Conservation (phyloP, 345 rosid species). For the Mangifera indica region DNA sequence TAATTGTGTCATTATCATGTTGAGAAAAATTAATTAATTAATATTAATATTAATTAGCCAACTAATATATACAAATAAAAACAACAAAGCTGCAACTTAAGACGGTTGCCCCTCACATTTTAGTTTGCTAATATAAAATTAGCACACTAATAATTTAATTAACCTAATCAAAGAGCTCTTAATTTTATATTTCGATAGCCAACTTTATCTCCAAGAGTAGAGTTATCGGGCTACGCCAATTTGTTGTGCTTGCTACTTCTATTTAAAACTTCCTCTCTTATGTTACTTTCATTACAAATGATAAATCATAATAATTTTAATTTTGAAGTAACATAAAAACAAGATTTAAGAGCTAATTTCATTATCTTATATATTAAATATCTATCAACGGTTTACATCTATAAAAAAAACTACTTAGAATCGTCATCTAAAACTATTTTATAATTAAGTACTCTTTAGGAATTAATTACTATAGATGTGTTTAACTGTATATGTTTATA, state of each 20-base stretch:
- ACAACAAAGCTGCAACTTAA: constrained; percentile 18
- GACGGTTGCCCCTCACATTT: neutral
- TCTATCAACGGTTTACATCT: no score
- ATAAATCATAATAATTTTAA: neutral
- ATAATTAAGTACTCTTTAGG: no score
- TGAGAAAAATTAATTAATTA: constrained; percentile 3
- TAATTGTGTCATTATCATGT: constrained; percentile 5
- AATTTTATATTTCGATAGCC: constrained; percentile 1
- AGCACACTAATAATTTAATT: neutral
- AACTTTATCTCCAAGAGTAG: neutral
- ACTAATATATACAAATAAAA: constrained; percentile 14
- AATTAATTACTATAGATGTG: no score
- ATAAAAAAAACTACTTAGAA: no score
- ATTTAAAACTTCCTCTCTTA: neutral
- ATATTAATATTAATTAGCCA: constrained; percentile 1
- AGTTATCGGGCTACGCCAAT: constrained; percentile 14
- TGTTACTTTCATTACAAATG: constrained; percentile 15
- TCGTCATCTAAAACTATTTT: no score
- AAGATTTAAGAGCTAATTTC: no score
- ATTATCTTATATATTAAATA: no score
- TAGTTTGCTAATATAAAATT: neutral
- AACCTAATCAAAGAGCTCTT: constrained; percentile 15
- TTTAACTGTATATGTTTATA: no score
- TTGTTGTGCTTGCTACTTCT: constrained; percentile 17
- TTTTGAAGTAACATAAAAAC: no score